These are phyloP conservation scores for Amanita molliuscula DNA, from an alignment of 768 basidiomycete genomes.

Conservation along the genomic window DNA sequence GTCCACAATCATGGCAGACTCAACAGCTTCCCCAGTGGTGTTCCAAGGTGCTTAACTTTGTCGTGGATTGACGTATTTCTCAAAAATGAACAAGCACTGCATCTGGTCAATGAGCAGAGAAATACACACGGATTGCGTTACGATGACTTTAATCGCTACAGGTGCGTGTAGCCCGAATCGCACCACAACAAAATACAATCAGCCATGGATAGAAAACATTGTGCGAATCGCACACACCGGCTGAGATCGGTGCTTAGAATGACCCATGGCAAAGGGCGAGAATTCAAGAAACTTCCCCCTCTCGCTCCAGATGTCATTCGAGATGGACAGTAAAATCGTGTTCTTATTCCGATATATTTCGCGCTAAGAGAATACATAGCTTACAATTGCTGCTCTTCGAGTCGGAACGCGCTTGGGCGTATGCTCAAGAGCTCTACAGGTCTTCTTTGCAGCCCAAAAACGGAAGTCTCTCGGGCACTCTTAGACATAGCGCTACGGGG, in stretches of 20 bases:
- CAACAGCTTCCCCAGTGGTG: constrained; percentile 14
- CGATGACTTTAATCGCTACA: constrained; percentile 80
- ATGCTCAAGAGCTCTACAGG: constrained; percentile 68
- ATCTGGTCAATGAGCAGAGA: constrained; percentile 80
- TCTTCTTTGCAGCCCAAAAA: constrained; percentile 43
- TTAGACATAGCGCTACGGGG: constrained; percentile 67
- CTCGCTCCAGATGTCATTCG: constrained; percentile 60
- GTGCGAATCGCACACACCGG: constrained; percentile 82
- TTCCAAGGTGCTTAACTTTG: constrained; percentile 25
- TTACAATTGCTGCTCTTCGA: constrained; percentile 82
- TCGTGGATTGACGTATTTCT: neutral
- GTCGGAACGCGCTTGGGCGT: constrained; percentile 86
- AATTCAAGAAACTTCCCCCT: constrained; percentile 76
- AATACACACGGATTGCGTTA: constrained; percentile 87
- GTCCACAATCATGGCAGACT: constrained; percentile 19
- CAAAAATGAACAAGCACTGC: constrained; percentile 45
- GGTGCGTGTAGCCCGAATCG: constrained; percentile 30
- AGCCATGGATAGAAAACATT: constrained; percentile 61
- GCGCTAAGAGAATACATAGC: constrained; percentile 24
- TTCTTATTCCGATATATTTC: constrained; percentile 6
- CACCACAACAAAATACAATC: neutral
- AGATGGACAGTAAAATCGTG: constrained; percentile 67
- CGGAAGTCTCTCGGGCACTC: constrained; percentile 37
- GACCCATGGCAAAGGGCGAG: constrained; percentile 82
- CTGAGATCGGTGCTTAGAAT: constrained; percentile 75